Percentiles rank a stretch among this genome's conserved stretches.
Conservation (phyloP, 2,329 filamentous ascomycete species). For the Leptographium lundbergii region DNA sequence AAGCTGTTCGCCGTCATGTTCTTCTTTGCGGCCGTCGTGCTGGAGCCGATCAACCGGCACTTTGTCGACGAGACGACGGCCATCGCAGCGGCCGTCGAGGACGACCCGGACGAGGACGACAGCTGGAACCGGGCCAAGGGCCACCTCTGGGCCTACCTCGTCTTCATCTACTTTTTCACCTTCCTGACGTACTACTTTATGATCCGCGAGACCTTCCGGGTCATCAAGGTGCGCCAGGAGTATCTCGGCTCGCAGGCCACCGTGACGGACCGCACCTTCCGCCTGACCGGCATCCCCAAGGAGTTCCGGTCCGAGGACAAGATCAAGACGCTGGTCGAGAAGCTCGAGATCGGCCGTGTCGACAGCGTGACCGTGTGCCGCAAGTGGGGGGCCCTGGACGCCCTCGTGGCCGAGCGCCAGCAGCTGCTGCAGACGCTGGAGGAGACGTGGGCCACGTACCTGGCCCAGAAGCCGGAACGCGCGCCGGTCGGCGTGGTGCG, state of each 20-base stretch:
- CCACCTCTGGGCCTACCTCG: slow-evolving; percentile 84
- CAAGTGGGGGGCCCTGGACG: slow-evolving; percentile 74
- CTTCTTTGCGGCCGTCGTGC: slow-evolving; percentile 67
- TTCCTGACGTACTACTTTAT: slow-evolving; percentile 71
- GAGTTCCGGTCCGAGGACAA: slow-evolving; percentile 69
- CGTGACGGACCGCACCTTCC: slow-evolving; percentile 89
- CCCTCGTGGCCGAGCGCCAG: slow-evolving; percentile 55
- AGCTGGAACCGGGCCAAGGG: slow-evolving; percentile 22
- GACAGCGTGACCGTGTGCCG: slow-evolving; percentile 77
- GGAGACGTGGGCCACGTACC: slow-evolving; percentile 66
- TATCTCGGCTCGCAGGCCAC: slow-evolving; percentile 90
- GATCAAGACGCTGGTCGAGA: slow-evolving; percentile 79
- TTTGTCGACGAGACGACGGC: slow-evolving; percentile 28
- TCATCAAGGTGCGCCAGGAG: slow-evolving; percentile 76
- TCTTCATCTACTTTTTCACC: slow-evolving; percentile 92
- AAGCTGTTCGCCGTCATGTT: slow-evolving; percentile 69
- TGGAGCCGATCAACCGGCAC: slow-evolving; percentile 73
- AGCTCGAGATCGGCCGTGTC: slow-evolving; percentile 77
- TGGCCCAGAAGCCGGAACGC: slow-evolving; percentile 38
- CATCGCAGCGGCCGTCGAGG: not conserved
- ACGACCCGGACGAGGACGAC: slow-evolving; percentile 16
- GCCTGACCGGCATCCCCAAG: slow-evolving; percentile 73
- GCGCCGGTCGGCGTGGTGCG: slow-evolving; percentile 4
- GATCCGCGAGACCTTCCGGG: slow-evolving; percentile 67
- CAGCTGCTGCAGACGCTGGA: slow-evolving; percentile 61